Evolutionary conservation across 2,329 filamentous ascomycete genomes (phyloP), one percentile per base, ranked within the genome.

Genomic region (Achaetomium macrosporum): DNA sequence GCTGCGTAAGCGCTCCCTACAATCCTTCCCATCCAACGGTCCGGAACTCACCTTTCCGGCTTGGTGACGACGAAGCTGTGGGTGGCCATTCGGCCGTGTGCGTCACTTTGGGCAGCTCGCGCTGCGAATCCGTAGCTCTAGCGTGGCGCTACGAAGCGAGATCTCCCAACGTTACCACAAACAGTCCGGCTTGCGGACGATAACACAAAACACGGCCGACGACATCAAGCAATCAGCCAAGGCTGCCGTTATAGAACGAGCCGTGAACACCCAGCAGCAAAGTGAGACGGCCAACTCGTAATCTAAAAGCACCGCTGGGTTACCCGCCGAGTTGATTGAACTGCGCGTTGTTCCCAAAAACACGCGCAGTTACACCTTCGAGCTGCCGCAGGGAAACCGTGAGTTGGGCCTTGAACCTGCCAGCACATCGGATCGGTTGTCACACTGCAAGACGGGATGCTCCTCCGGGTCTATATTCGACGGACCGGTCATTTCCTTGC

Each of bases 361-460:
- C 51, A 76, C 73, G 1, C 60, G 68, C 7, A 60, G 62, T 13
- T 78, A 78, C 64, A 77, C 71, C 3, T 77, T 79, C 60, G 50
- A 65, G 33, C 68, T 78, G 2, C 73, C 73, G 0, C 61, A 67
- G 1, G 61, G 58, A 17, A 66, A 67, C 33, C 64, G 68, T n/a
- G 64, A 69, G 7, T 68, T 80, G 0, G 76, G 76, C 0, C 63
- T 79, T 0, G 69, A 68, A 79, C 74, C 0, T 75, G 76, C 49
- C 75, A 81, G 59, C 77, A 81, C 57, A 63, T 81, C 19, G 70
- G 77, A 50, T 80, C 9, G 77, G 76, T 2, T 78, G 79, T 58
- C 76, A 81, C 53, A n/a, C 67, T 79, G 54, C 61, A 67, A 40
- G 76, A 79, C 57, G 69, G 71, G 47, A 75, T 80, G 67, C 66